Conservation (phyloP, 306 rosid species). For the Heteromeles arbutifolia region DNA sequence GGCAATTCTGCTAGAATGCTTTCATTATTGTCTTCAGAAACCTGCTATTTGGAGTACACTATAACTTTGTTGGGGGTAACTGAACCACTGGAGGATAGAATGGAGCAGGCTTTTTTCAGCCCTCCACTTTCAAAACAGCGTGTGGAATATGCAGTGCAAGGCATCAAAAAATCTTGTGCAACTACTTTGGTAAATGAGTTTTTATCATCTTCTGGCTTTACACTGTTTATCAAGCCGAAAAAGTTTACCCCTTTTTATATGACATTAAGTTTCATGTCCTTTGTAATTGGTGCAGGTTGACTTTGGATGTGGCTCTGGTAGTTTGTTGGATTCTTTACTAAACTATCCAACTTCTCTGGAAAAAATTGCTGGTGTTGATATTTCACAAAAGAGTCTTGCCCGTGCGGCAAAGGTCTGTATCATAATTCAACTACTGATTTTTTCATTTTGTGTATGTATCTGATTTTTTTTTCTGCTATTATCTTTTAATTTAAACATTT, state of each 20-base stretch:
- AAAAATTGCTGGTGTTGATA: slow-evolving; percentile 84
- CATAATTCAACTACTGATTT: slow-evolving; percentile 5
- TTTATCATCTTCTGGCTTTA: slow-evolving; percentile 14
- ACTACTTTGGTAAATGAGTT: slow-evolving; percentile 53
- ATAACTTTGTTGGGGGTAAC: slow-evolving; percentile 52
- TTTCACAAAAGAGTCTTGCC: slow-evolving; percentile 71
- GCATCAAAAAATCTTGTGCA: slow-evolving; percentile 62
- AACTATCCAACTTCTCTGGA: slow-evolving; percentile 64
- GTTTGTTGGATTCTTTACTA: slow-evolving; percentile 85
- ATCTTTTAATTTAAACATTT: not conserved
- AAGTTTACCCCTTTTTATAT: not conserved
- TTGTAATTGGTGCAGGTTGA: slow-evolving; percentile 55
- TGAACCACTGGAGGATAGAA: slow-evolving; percentile 89
- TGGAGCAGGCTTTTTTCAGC: slow-evolving; percentile 95
- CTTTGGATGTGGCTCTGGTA: slow-evolving; percentile 99
- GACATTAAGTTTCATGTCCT: slow-evolving; percentile 25
- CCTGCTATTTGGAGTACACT: slow-evolving; percentile 55
- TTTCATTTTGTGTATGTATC: not conserved
- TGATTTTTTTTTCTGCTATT: not conserved
- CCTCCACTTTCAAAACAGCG: slow-evolving; percentile 97
- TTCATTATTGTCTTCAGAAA: slow-evolving; percentile 56
- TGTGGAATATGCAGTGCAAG: slow-evolving; percentile 82
- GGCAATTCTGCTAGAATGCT: slow-evolving; percentile 40
- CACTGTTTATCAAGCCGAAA: not conserved
- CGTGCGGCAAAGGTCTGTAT: slow-evolving; percentile 84